Base-by-base conservation (phyloP, 441 rosid genomes). In the Bruguiera hainesii region DNA sequence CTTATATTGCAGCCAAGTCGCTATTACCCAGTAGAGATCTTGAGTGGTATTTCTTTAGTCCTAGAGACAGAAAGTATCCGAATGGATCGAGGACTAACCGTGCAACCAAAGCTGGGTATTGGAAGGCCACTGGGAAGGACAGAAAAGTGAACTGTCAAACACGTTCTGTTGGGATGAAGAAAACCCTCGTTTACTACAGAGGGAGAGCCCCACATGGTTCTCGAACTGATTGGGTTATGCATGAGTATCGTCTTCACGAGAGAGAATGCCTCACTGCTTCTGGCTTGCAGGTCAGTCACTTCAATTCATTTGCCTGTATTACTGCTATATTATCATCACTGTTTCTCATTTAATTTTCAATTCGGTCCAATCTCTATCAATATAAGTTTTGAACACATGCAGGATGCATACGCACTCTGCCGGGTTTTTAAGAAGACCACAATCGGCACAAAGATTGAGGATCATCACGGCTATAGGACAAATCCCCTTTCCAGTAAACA, bases 51-150 rank as follows among this genome's bases (percentile, higher is more conserved):
- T 90, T 91, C 73, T 93, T 93, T 74, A 91, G 98, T 68, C 97
- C 97, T 37, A 80, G 97, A 52, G 98, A 90, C 68, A 85, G 97
- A 0, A 93, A 90, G 76, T 93, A 93, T 75, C 98, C 96, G 0
- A 90, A 93, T 59, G 98, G 98, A 50, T 93, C 96, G 10, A 91
- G 98, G 67, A 90, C 98, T 1, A 93, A 91, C 70, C 90, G 97
- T 0, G 98, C 98, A 7, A 93, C 98, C 5, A 86, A 87, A 79
- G 83, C 96, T 11, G 97, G 98, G 15, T 93, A 91, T 30, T 90
- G 98, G 97, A 93, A 93, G 79, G 98, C 98, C 11, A 93, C 98
- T 0, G 98, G 98, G 6, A 93, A 93, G 72, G 97, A 93, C 61
- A 79, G 98, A 70, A 89, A 89, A 66, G 95, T 93, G 39, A 89